Conservation (phyloP, 2,329 filamentous ascomycete genomes). For the Colletotrichum tabaci region DNA sequence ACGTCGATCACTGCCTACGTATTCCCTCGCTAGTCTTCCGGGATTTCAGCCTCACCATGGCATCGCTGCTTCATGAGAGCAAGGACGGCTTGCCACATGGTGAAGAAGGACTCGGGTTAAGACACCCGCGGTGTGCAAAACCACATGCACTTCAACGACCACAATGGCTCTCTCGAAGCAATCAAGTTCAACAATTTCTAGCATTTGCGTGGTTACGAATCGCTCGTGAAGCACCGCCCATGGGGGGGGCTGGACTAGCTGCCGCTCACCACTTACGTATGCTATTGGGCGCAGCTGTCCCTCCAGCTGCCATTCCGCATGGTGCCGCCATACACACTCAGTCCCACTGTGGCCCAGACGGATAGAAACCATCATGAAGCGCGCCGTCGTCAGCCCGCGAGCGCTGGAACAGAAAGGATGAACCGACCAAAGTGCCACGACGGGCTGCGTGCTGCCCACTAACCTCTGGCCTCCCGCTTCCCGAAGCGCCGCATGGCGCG, state of each 20-base stretch:
- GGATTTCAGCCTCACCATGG: background rate
- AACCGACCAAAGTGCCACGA: background rate
- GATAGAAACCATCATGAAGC: slow-evolving; percentile 14
- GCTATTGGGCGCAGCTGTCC: background rate
- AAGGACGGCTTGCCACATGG: background rate
- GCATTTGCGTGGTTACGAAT: background rate
- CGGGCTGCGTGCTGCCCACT: slow-evolving; percentile 7
- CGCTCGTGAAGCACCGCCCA: background rate
- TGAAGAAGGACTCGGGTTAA: background rate
- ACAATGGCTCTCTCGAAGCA: background rate
- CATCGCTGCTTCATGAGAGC: background rate
- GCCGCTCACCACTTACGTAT: too few species aligned
- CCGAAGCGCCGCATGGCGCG: slow-evolving; percentile 22
- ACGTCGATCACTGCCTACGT: slow-evolving; percentile 20
- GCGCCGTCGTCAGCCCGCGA: slow-evolving; percentile 23
- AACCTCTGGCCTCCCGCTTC: slow-evolving; percentile 17
- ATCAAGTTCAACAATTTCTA: background rate
- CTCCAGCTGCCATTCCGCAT: background rate
- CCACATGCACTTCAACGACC: background rate
- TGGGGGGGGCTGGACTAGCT: background rate
- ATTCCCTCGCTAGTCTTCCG: background rate
- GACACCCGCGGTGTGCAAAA: background rate
- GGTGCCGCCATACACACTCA: background rate
- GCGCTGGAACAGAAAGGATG: background rate
- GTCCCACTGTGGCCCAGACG: background rate